phyloP scores from a whole-genome alignment of 768 basidiomycete species.

The Boletus vermiculosoides region DNA sequence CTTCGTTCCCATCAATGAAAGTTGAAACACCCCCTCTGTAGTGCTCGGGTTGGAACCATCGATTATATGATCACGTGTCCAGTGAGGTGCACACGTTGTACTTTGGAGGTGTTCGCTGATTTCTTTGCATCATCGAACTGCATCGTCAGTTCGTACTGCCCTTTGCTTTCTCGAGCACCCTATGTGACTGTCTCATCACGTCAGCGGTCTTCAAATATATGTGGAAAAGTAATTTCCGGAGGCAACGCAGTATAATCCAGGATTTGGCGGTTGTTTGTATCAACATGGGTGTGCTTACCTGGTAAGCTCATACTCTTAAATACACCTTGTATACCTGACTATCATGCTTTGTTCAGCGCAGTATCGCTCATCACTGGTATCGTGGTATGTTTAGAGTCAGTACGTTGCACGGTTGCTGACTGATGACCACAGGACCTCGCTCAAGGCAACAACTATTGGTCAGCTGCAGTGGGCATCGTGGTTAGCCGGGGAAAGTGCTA shows the following conservation, averaged over 20 bases:
- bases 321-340: neutral
- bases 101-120: neutral
- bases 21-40: neutral
- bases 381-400: neutral
- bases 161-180: neutral
- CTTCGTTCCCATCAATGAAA: neutral
- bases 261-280: slow-evolving; percentile 15
- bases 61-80: neutral
- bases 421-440: neutral
- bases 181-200: slow-evolving; percentile 8
- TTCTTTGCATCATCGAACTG: neutral
- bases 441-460: neutral
- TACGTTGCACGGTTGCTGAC: neutral
- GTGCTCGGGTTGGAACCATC: slow-evolving; percentile 3
- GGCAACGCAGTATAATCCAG: slow-evolving; percentile 1
- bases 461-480: neutral
- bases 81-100: neutral
- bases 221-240: slow-evolving; percentile 16
- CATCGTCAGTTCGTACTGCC: slow-evolving; percentile 2
- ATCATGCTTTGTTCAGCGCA: neutral
- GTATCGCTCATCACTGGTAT: neutral
- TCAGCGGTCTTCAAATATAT: slow-evolving; percentile 10
- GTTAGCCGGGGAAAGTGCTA: slow-evolving; percentile 5
- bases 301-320: neutral
- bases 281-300: slow-evolving; percentile 13